Evolutionary conservation across 345 rosid genomes (phyloP), one percentile per base, ranked within the genome.

Genomic region (Eucalyptus pauciflora): DNA sequence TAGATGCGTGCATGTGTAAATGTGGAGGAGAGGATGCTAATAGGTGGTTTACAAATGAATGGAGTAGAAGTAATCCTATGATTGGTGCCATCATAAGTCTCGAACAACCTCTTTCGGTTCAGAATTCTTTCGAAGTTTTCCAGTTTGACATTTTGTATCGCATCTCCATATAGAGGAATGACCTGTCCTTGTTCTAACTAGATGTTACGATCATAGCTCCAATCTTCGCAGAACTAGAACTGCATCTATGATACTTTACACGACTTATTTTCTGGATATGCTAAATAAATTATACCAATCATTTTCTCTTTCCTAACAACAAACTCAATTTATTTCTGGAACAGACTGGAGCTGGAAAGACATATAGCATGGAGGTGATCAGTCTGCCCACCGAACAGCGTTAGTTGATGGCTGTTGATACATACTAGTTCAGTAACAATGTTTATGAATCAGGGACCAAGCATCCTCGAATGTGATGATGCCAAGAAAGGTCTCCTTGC

Each of bases 271-370:
- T 5, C 37, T 86, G 27, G 50, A 48, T 50, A 17, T 14, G 86
- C 50, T 22, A 41, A 81, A 87, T 14, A 22, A 16, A 46, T 71
- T 46, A 41, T 6, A 76, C 48, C 10, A 29, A 62, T 50, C 81
- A 49, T 67, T 62, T 43, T 41, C 83, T 81, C 64, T 56, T 89
- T 41, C 88, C 41, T 60, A 48, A 52, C 25, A 52, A 52, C 10
- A 20, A 52, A 46, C 13, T 87, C 90, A 85, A 37, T 80, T 81
- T 52, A 18, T 49, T 91, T 89, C 91, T 86, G 86, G 58, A 87
- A 89, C 97, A 95, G 99, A 97, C 99, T 29, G 99, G 99, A 89
- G 99, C 99, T 54, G 99, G 97, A 90, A 96, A 97, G 95, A 97
- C 99, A 16, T 96, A 93, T 86, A 93, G 95, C 93, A 96, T 96